Conservation (phyloP, 2,329 filamentous ascomycete genomes). For the Aureobasidium uvarum region DNA sequence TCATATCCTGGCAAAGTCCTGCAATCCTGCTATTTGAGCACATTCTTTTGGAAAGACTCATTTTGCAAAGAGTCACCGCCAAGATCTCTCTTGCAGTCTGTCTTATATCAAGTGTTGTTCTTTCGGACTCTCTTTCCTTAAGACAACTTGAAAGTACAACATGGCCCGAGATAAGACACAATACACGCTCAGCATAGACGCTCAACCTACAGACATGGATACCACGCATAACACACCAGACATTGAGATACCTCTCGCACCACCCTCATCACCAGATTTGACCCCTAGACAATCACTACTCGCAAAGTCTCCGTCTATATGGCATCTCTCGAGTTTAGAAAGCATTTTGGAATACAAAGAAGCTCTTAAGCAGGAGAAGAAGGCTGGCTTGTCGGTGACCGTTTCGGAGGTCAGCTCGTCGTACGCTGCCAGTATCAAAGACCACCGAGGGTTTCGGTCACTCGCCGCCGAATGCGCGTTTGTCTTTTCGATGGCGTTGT, state of each 20-base stretch:
- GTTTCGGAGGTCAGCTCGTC: neutral
- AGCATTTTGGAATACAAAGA: constrained; percentile 37
- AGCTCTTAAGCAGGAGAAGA: constrained; percentile 32
- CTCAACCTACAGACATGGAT: neutral
- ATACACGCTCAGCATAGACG: neutral
- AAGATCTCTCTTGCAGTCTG: neutral
- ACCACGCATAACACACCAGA: neutral
- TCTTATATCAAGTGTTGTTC: neutral
- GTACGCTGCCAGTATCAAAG: neutral
- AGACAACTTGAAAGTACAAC: neutral
- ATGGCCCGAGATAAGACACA: neutral
- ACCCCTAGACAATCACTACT: neutral
- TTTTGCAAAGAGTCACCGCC: neutral
- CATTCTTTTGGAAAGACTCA: neutral
- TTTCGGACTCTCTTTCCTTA: neutral
- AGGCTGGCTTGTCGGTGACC: constrained; percentile 29
- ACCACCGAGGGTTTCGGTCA: constrained; percentile 32
- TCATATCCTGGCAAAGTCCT: neutral
- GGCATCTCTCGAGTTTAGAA: constrained; percentile 34
- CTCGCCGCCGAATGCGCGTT: constrained; percentile 38
- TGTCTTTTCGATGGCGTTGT: constrained; percentile 40
- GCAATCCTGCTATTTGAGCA: neutral
- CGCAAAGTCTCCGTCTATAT: neutral
- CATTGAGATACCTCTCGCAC: neutral
- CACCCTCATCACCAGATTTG: neutral